Evolutionary conservation across 1,284 basidiomycete species (phyloP).

Genomic region (Ustilago hordei): DNA sequence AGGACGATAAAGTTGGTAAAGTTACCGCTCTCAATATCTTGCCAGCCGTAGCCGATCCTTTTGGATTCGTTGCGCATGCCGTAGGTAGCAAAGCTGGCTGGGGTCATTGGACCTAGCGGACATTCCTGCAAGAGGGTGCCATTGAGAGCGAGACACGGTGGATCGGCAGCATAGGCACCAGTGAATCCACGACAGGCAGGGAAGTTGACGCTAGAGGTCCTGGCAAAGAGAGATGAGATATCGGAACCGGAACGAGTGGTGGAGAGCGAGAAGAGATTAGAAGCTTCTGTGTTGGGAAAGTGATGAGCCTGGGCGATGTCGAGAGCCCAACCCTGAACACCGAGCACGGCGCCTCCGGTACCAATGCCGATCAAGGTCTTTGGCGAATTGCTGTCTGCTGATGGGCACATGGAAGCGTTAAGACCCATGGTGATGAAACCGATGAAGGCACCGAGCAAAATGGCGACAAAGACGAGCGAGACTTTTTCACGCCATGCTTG

Average conservation of each 20-base stretch:
- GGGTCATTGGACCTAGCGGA: constrained; percentile 72
- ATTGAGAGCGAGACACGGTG: constrained; percentile 75
- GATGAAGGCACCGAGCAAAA: constrained; percentile 79
- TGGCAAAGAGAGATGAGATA: constrained; percentile 82
- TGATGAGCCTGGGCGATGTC: constrained; percentile 75
- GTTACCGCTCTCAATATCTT: constrained; percentile 54
- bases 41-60: constrained; percentile 65
- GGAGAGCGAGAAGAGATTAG: constrained; percentile 74
- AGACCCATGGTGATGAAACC: constrained; percentile 96
- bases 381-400: constrained; percentile 62
- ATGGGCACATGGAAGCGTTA: constrained; percentile 90
- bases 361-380: constrained; percentile 45
- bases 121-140: constrained; percentile 71
- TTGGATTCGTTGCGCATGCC: constrained; percentile 47
- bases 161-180: constrained; percentile 77
- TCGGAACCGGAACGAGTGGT: constrained; percentile 78
- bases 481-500: constrained; percentile 69
- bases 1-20: constrained; percentile 74
- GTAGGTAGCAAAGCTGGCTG: constrained; percentile 33
- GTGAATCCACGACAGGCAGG: constrained; percentile 74
- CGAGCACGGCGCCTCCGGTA: constrained; percentile 72
- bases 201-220: constrained; percentile 54
- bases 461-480: constrained; percentile 59
- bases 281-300: constrained; percentile 74
- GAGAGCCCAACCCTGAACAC: constrained; percentile 82